These are phyloP conservation scores for Phialocephala subalpina DNA, from an alignment of 2,329 filamentous ascomycete genomes.

Conservation along the genomic window DNA sequence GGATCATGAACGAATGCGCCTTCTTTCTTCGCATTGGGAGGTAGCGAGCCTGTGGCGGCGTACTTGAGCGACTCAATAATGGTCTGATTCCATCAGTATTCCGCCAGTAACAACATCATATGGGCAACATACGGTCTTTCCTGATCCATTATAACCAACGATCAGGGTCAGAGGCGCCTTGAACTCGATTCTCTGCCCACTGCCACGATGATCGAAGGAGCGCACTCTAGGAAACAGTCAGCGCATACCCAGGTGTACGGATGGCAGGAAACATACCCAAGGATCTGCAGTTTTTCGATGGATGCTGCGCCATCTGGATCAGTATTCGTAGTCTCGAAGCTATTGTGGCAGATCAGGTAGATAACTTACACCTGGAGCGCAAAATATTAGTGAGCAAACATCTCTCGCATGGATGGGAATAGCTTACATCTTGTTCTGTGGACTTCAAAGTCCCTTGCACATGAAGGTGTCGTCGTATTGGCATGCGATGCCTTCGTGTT, in stretches of 20 bases:
- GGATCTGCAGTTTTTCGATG: conserved; percentile 80
- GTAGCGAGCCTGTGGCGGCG: conserved; percentile 92
- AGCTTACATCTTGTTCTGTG: conserved; percentile 10
- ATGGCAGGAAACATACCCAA: conserved; percentile 7
- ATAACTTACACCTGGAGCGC: conserved; percentile 16
- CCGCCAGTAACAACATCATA: conserved; percentile 20
- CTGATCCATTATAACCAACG: conserved; percentile 96
- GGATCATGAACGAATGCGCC: conserved; percentile 97
- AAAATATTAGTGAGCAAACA: not conserved
- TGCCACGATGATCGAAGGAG: conserved; percentile 80
- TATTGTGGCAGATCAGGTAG: not conserved
- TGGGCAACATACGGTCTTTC: conserved; percentile 73
- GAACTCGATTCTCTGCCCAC: conserved; percentile 81
- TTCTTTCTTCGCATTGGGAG: conserved; percentile 85
- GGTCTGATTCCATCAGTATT: conserved; percentile 58
- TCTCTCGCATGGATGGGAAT: not conserved
- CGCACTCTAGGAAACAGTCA: conserved; percentile 66
- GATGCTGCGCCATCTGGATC: conserved; percentile 62
- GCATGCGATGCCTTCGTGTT: not conserved
- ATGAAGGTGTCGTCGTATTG: conserved; percentile 2
- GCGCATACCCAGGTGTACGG: not conserved
- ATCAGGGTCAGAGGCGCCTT: conserved; percentile 93
- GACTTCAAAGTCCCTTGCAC: not conserved
- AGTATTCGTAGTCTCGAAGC: not conserved
- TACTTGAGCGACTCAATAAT: conserved; percentile 99